Conservation (phyloP, 1,284 basidiomycete genomes). For the Ceratobasidium sp. region DNA sequence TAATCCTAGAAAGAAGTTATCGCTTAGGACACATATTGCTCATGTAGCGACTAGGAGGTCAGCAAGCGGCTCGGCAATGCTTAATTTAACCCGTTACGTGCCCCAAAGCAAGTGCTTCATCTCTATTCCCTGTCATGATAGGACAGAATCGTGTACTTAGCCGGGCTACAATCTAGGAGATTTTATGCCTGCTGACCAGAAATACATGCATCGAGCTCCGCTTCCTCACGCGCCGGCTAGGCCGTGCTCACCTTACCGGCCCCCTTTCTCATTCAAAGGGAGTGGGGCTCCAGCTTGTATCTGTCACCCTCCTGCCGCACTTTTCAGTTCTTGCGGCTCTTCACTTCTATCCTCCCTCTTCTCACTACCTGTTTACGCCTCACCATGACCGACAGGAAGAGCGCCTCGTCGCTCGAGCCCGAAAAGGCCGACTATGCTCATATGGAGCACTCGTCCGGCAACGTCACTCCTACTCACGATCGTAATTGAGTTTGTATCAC, state of each 20-base stretch:
- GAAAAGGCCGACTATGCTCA: slow-evolving; percentile 28
- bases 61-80: background rate
- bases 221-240: slow-evolving; percentile 3
- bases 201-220: background rate
- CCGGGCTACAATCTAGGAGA: background rate
- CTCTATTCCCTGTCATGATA: background rate
- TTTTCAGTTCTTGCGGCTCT: background rate
- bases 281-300: background rate
- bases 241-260: background rate
- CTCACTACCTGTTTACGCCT: background rate
- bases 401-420: slow-evolving; percentile 8
- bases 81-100: background rate
- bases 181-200: background rate
- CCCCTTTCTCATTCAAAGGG: background rate
- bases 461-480: background rate
- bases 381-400: background rate
- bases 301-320: background rate
- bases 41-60: background rate
- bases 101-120: background rate
- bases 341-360: background rate
- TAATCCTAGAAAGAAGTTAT: background rate
- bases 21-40: background rate
- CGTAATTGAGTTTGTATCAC: too few species aligned
- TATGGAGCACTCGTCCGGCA: background rate
- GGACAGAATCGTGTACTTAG: background rate